These are phyloP conservation scores for Pseudoneurospora amorphoporcata DNA, from an alignment of 495 filamentous ascomycete genomes.

Conservation along the genomic window DNA sequence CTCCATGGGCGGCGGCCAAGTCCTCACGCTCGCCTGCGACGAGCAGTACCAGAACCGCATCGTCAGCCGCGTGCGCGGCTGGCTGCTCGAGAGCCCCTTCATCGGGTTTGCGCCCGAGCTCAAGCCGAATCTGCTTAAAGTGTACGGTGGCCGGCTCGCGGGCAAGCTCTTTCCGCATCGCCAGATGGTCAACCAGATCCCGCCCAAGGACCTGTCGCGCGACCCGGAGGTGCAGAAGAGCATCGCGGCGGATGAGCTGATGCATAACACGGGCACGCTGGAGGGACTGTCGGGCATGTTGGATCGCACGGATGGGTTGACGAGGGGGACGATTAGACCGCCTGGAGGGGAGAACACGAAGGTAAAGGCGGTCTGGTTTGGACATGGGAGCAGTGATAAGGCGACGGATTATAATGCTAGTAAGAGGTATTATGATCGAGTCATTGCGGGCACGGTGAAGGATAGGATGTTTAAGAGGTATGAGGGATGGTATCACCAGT, in stretches of 20 bases:
- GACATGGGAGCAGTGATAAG: conserved; percentile 59
- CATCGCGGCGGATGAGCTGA: conserved; percentile 51
- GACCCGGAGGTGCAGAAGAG: conserved; percentile 48
- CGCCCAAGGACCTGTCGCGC: conserved; percentile 47
- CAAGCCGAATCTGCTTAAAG: conserved; percentile 47
- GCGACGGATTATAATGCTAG: conserved; percentile 52
- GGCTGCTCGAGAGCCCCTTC: conserved; percentile 59
- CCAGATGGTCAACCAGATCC: conserved; percentile 48
- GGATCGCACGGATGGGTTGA: conserved; percentile 48
- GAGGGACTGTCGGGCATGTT: conserved; percentile 66
- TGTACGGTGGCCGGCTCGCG: conserved; percentile 53
- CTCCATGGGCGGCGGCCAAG: conserved; percentile 67
- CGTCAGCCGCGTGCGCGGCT: conserved; percentile 45
- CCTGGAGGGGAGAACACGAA: conserved; percentile 11
- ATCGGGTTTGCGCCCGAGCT: conserved; percentile 53
- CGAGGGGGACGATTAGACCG: conserved; percentile 29
- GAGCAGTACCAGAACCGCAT: conserved; percentile 32
- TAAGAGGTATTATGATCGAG: conserved; percentile 48
- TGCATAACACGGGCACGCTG: conserved; percentile 71
- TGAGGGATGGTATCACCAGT: conserved; percentile 67
- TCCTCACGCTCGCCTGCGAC: conserved; percentile 40
- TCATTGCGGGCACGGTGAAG: conserved; percentile 32
- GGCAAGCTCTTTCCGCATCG: conserved; percentile 50
- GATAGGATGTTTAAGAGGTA: conserved; percentile 65
- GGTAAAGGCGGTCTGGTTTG: conserved; percentile 45